A percentile compares a stretch with the other conserved stretches of the same genome.
Conservation (phyloP, 2,329 filamentous ascomycete species). For the Colletotrichum navitas region DNA sequence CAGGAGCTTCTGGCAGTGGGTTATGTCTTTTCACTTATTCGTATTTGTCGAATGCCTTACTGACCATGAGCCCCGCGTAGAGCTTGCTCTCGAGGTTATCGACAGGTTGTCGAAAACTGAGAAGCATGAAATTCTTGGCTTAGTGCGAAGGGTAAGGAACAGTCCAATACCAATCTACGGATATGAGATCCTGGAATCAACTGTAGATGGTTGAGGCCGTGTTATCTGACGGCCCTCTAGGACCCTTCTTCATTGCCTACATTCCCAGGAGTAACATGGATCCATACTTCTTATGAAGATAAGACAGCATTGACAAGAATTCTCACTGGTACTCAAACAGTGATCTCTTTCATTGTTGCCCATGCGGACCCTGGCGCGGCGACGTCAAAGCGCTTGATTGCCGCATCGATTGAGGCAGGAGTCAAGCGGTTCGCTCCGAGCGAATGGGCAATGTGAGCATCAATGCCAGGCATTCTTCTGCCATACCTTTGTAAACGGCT, state of each 20-base stretch:
- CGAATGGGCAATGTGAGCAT: slow-evolving; percentile 63
- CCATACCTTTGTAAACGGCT: fast-evolving
- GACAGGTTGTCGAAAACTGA: slow-evolving; percentile 40
- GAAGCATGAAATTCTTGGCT: slow-evolving; percentile 46
- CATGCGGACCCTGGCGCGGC: slow-evolving; percentile 50
- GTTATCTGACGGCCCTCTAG: slow-evolving; percentile 18
- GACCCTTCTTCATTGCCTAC: slow-evolving; percentile 40
- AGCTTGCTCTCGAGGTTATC: slow-evolving; percentile 44
- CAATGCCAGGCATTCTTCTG: neutral
- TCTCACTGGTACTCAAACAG: slow-evolving; percentile 62
- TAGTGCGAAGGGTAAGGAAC: slow-evolving; percentile 46
- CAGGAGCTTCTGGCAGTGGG: slow-evolving; percentile 38
- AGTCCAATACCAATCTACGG: fast-evolving
- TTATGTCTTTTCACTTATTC: neutral
- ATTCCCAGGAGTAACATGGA: slow-evolving; percentile 53
- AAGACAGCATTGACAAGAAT: slow-evolving; percentile 51
- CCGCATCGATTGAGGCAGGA: slow-evolving; percentile 69
- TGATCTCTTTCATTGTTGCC: slow-evolving; percentile 64
- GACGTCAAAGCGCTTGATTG: slow-evolving; percentile 68
- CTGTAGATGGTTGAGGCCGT: neutral
- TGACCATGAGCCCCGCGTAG: slow-evolving; percentile 17
- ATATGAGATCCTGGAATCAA: fast-evolving
- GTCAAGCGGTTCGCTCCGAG: slow-evolving; percentile 73
- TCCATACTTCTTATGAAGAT: slow-evolving; percentile 59
- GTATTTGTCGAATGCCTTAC: neutral